A percentile compares a stretch with the other conserved stretches of the same genome.
These are phyloP conservation scores for Capsella bursapastoris DNA, from an alignment of 345 rosid species.

Conservation along the genomic window DNA sequence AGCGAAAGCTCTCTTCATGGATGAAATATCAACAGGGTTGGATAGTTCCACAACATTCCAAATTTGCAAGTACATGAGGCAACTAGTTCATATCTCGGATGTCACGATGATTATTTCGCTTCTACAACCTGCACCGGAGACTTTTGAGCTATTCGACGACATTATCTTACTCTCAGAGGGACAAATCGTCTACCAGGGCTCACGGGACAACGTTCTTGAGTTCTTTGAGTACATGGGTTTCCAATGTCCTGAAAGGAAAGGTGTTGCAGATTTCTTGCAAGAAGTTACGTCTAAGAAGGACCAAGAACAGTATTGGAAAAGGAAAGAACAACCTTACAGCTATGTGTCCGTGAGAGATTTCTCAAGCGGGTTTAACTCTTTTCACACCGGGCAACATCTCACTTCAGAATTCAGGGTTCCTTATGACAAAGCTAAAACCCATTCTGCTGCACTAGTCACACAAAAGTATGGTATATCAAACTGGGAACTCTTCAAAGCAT, in stretches of 20 bases:
- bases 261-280: conserved; percentile 74
- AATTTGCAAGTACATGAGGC: conserved; percentile 70
- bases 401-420: conserved; percentile 54
- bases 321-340: conserved; percentile 52
- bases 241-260: conserved; percentile 74
- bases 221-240: conserved; percentile 74
- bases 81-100: conserved; percentile 62
- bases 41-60: conserved; percentile 85
- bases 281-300: conserved; percentile 81
- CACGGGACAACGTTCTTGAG: conserved; percentile 61
- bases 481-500: conserved; percentile 67
- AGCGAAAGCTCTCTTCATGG: conserved; percentile 82
- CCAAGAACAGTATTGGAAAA: conserved; percentile 78
- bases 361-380: conserved; percentile 54
- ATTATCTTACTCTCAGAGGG: conserved; percentile 71
- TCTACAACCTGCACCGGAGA: conserved; percentile 85
- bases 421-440: conserved; percentile 56
- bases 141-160: conserved; percentile 76
- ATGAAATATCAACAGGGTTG: conserved; percentile 89
- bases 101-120: conserved; percentile 70
- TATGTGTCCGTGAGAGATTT: conserved; percentile 59
- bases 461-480: conserved; percentile 72
- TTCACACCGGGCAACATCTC: conserved; percentile 53
- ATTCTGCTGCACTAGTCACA: conserved; percentile 64
- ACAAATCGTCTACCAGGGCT: conserved; percentile 71